phyloP scores from a whole-genome alignment of 2,329 filamentous ascomycete genomes.

The Arthrobotrys conoides region DNA sequence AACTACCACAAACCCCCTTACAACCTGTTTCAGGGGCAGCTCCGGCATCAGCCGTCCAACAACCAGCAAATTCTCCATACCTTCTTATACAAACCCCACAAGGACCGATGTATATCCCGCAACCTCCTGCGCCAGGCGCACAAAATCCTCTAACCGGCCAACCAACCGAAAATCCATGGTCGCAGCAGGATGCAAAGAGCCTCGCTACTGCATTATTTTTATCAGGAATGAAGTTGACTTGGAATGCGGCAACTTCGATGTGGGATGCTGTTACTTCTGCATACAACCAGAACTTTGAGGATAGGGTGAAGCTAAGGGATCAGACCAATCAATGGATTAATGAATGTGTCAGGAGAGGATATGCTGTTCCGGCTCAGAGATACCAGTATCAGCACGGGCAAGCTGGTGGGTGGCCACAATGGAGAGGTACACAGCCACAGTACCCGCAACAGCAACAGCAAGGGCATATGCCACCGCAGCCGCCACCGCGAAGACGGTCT shows the following conservation, averaged over 20 bases:
- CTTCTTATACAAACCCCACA: constrained; percentile 19
- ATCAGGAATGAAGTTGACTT: constrained; percentile 35
- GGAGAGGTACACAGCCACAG: neutral
- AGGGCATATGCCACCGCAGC: neutral
- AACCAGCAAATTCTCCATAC: neutral
- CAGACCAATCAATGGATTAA: constrained; percentile 15
- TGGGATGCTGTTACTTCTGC: constrained; percentile 36
- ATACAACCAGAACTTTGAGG: constrained; percentile 40
- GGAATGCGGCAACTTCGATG: constrained; percentile 35
- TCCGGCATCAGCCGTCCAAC: neutral
- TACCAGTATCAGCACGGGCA: neutral
- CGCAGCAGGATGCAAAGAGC: constrained; percentile 30
- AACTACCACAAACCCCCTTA: neutral
- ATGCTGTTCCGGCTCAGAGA: neutral
- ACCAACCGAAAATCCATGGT: constrained; percentile 23
- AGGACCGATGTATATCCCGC: constrained; percentile 26
- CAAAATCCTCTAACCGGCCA: neutral
- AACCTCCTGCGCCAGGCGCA: neutral
- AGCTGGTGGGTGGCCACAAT: neutral
- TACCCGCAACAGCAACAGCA: neutral
- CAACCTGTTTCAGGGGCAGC: neutral
- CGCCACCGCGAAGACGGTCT: neutral
- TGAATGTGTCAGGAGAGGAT: neutral
- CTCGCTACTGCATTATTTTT: constrained; percentile 15
- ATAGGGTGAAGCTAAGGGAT: constrained; percentile 37